phyloP scores from a whole-genome alignment of 2,329 filamentous ascomycete species.

The Botrytis byssoidea region DNA sequence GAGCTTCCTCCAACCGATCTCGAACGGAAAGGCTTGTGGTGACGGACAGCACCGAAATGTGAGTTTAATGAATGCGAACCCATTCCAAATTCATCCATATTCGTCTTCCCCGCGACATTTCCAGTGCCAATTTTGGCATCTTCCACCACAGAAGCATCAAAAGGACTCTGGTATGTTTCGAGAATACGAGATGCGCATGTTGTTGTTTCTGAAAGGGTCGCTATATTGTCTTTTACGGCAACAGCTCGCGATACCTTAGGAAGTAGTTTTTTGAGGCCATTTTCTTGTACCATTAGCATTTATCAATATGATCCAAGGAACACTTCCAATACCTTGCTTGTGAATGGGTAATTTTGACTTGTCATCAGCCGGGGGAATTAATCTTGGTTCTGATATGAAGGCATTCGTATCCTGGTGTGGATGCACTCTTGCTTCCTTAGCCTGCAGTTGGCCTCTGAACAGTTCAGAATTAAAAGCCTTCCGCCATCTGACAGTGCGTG shows the following conservation, averaged over 20 bases:
- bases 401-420: slow-evolving; percentile 16
- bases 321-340: background rate
- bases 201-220: slow-evolving; percentile 63
- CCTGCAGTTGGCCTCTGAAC: background rate
- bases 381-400: slow-evolving; percentile 20
- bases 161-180: slow-evolving; percentile 68
- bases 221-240: slow-evolving; percentile 75
- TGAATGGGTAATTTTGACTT: background rate
- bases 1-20: slow-evolving; percentile 82
- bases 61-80: slow-evolving; percentile 77
- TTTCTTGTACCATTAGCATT: slow-evolving; percentile 7
- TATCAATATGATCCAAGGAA: background rate
- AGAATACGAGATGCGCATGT: slow-evolving; percentile 82
- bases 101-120: slow-evolving; percentile 72
- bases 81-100: slow-evolving; percentile 97
- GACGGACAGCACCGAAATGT: slow-evolving; percentile 59
- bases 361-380: background rate
- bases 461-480: background rate
- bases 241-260: slow-evolving; percentile 9
- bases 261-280: background rate
- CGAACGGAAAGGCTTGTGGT: background rate
- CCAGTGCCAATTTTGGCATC: slow-evolving; percentile 64
- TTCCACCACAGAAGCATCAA: slow-evolving; percentile 76
- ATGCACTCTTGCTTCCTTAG: background rate
- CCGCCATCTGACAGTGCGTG: slow-evolving; percentile 1